Evolutionary conservation across 176 grass and related monocot genomes (phyloP), one percentile per base, ranked within the genome.

Genomic region (Dendrocalamus sinicus): DNA sequence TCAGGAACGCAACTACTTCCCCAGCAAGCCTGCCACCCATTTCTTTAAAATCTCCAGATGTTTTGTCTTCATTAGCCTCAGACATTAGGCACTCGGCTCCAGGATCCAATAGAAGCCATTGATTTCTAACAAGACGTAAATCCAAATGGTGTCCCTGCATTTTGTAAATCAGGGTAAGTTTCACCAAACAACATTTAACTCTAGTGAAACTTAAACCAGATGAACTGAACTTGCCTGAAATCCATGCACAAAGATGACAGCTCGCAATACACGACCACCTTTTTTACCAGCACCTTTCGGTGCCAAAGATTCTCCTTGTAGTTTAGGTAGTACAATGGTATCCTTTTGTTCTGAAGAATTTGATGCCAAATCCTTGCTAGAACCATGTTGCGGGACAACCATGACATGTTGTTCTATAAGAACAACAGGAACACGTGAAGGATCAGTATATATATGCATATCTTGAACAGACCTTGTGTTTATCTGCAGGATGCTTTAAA

Each of bases 81-180:
- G 96, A 98, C 96, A 98, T 95, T 72, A 98, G 89, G 79, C 96
- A 98, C 10, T 98, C 96, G 23, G 91, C 96, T 63, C 91, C 96
- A 91, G 93, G 91, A 92, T 98, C 96, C 39, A 98, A 89, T 60
- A 95, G 30, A 88, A 95, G 93, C 96, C 96, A 98, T 68, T 98
- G 93, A 86, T 98, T 98, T 79, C 93, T 89, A 82, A 98, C 88
- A 80, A 98, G 93, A 47, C 93, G 85, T 77, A 98, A 85, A 89
- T 98, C 96, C 77, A 98, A 88, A 95, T 98, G 96, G 79, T 98
- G 93, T 52, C 96, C 96, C 96, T 98, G 78, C 59, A 67, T 84
- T 70, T 77, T 76, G 9, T 22, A 66, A 65, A 77, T 71, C 40
- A 61, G 20, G 77, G 50, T n/a, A 87, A 74, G 47, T 55, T 72